Evolutionary conservation across 495 filamentous ascomycete species (phyloP).

Genomic region (Podospora sp.): DNA sequence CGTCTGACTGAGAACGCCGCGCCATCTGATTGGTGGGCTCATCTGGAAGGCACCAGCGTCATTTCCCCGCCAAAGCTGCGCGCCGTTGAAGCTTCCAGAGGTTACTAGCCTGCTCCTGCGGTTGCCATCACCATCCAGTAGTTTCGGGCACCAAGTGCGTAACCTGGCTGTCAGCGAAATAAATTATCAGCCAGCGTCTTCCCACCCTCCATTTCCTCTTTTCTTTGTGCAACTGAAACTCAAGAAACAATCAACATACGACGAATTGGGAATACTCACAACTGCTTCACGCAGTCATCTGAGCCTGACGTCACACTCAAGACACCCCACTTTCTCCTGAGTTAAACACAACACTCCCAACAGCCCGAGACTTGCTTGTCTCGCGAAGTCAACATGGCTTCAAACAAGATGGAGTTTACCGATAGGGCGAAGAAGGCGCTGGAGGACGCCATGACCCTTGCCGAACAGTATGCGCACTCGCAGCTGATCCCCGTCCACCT

Average conservation of each 20-base stretch:
- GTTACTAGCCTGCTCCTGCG: conserved; percentile 21
- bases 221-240: conserved; percentile 3
- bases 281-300: conserved; percentile 14
- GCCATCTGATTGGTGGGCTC: neutral
- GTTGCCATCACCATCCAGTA: conserved; percentile 18
- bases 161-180: conserved; percentile 20
- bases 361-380: conserved; percentile 8
- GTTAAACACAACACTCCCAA: conserved; percentile 14
- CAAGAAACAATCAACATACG: neutral
- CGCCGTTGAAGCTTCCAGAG: conserved; percentile 22
- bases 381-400: conserved; percentile 45
- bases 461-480: conserved; percentile 84
- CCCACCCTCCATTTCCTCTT: conserved; percentile 4
- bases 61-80: conserved; percentile 8
- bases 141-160: conserved; percentile 25
- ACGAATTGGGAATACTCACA: neutral
- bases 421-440: conserved; percentile 87
- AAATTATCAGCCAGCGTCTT: conserved; percentile 18
- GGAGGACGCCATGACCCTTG: conserved; percentile 78
- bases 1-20: neutral
- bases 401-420: conserved; percentile 77
- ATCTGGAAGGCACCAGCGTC: conserved; percentile 1
- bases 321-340: conserved; percentile 3
- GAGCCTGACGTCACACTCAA: conserved; percentile 33
- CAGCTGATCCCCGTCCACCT: conserved; percentile 89